These are phyloP conservation scores for Rhodotorula kratochvilovae DNA, from an alignment of 768 basidiomycete species.

Conservation along the genomic window DNA sequence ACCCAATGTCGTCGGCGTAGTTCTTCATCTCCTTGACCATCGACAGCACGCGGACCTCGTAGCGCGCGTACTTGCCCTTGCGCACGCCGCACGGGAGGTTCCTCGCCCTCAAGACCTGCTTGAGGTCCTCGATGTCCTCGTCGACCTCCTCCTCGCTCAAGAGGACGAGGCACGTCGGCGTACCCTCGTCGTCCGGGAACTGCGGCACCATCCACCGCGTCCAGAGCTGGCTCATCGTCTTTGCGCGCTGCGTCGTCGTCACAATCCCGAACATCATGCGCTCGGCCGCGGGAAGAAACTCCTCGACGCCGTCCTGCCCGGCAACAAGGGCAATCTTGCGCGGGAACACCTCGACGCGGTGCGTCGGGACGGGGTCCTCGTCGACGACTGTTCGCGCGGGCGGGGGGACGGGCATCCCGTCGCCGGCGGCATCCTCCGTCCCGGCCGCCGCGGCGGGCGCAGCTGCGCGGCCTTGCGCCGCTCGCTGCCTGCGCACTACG, in stretches of 20 bases:
- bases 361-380: conserved; percentile 15
- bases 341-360: conserved; percentile 19
- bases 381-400: not conserved
- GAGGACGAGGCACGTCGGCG: conserved; percentile 35
- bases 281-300: conserved; percentile 1
- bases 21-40: conserved; percentile 34
- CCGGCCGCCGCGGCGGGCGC: not conserved
- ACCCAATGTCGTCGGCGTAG: conserved; percentile 27
- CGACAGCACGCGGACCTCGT: conserved; percentile 40
- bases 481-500: not conserved
- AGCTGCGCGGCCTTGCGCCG: not conserved
- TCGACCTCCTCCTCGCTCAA: conserved; percentile 27
- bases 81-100: conserved; percentile 22
- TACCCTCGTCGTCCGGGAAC: not conserved
- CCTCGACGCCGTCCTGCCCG: not conserved
- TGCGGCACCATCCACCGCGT: conserved; percentile 19
- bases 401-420: not conserved
- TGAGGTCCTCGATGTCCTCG: conserved; percentile 16
- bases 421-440: not conserved
- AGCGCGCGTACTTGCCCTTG: conserved; percentile 31
- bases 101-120: conserved; percentile 6
- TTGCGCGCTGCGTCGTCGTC: conserved; percentile 31
- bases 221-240: conserved; percentile 35
- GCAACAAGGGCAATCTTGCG: conserved; percentile 9
- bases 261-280: conserved; percentile 31